A percentile compares a stretch with the other conserved stretches of the same genome.
phyloP scores from a whole-genome alignment of 2,329 filamentous ascomycete genomes.

The Paecilomyces variotii region DNA sequence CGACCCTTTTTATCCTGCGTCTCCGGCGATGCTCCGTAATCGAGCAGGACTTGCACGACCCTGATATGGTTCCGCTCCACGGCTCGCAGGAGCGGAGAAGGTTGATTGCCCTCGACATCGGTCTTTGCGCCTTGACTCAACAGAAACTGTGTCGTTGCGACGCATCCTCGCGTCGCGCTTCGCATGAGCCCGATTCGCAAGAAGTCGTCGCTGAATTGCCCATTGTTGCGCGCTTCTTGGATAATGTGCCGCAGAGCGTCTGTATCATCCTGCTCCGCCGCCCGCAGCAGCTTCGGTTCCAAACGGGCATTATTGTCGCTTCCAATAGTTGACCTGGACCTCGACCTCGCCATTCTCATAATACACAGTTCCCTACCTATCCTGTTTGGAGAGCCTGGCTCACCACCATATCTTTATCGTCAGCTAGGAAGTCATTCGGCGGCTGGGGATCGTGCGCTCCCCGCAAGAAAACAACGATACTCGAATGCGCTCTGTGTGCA shows the following conservation, averaged over 20 bases:
- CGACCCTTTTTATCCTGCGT: constrained; percentile 39
- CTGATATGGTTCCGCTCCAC: constrained; percentile 33
- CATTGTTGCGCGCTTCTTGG: constrained; percentile 23
- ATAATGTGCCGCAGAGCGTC: constrained; percentile 24
- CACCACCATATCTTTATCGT: background rate
- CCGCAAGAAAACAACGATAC: background rate
- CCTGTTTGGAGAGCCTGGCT: background rate
- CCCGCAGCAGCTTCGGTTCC: constrained; percentile 35
- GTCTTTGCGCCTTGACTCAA: constrained; percentile 31
- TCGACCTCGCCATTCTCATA: constrained; percentile 2
- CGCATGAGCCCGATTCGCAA: constrained; percentile 34
- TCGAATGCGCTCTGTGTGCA: background rate
- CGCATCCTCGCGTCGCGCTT: constrained; percentile 30
- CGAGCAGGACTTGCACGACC: constrained; percentile 38
- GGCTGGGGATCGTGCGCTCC: background rate
- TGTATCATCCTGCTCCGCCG: constrained; percentile 30
- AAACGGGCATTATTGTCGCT: constrained; percentile 31
- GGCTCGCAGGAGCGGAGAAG: constrained; percentile 29
- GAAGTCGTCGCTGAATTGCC: constrained; percentile 30
- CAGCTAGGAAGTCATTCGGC: background rate
- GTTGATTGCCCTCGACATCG: constrained; percentile 22
- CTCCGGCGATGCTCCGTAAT: constrained; percentile 24
- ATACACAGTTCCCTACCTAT: background rate
- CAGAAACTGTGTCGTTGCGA: constrained; percentile 25
- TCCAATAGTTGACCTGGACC: constrained; percentile 18